Evolutionary conservation across 1,284 basidiomycete species (phyloP), one percentile per base, ranked within the genome.

Genomic region (Microstroma glucosiphilum): DNA sequence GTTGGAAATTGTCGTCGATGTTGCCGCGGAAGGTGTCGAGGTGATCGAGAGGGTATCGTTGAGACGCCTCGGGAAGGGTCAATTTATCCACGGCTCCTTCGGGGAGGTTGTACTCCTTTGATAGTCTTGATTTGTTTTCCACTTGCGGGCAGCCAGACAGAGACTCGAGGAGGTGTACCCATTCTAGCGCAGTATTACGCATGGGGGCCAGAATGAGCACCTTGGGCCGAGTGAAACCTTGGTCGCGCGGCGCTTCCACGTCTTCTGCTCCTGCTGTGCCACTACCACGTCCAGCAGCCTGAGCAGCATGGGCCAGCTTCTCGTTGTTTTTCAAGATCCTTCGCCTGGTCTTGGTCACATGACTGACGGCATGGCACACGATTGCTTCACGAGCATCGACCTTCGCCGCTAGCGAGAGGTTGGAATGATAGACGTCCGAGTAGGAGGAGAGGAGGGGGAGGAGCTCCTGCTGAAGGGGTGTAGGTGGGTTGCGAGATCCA

Each of bases 151-250:
- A 75, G 2, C 66, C 63, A 30, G 70, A 69, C 58, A 72, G 64
- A 7, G 63, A 58, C 17, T 68, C 62, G 15, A 77, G 58, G 1
- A 66, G 53, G 11, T 69, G 57, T 21, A 76, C 82, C 90, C 89
- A 97, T 59, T 85, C 84, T 6, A 90, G 82, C 0, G 91, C 94
- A 46, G 87, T 87, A 43, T 91, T 91, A 58, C 96, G 91, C 82
- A 96, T 91, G 0, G 96, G 96, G 1, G 92, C 84, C 57, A 98
- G 86, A 62, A 98, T 82, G 58, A 98, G 88, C 12, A 96, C 84
- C 48, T 94, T 94, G 21, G 96, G 94, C 8, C 96, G 88, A 1
- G 93, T 96, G 81, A 97, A 98, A 23, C 94, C 93, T 83, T 97
- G 94, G 78, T 98, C 94, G 80, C 91, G 72, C 25, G 76, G 60